phyloP scores from a whole-genome alignment of 257 asterid genomes.

The Perilla frutescens region DNA sequence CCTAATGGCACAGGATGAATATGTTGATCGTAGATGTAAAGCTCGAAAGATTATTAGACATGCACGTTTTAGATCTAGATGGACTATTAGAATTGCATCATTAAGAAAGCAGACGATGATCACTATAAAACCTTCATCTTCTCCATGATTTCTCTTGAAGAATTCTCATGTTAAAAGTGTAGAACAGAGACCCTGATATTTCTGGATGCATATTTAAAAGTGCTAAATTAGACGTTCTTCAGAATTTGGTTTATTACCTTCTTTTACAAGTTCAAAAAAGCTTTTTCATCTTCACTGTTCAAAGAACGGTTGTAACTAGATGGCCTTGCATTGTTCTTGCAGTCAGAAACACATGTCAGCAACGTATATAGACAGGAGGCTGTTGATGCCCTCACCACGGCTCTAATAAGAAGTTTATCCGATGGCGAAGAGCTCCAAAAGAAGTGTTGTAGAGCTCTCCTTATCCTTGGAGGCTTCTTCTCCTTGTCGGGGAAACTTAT shows the following conservation, averaged over 20 bases:
- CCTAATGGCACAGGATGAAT: too few relatives aligned
- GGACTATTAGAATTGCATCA: too few relatives aligned
- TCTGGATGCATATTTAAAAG: too few relatives aligned
- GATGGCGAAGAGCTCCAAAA: slow-evolving; percentile 51
- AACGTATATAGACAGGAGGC: slow-evolving; percentile 58
- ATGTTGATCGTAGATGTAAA: too few relatives aligned
- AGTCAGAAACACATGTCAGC: slow-evolving; percentile 52
- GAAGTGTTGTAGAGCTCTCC: slow-evolving; percentile 71
- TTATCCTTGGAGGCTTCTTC: slow-evolving; percentile 75
- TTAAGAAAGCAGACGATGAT: too few relatives aligned
- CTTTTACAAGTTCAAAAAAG: background rate
- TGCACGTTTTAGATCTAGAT: too few relatives aligned
- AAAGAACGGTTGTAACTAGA: background rate
- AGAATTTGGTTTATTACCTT: background rate
- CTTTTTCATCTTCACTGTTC: background rate
- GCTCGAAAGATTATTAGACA: too few relatives aligned
- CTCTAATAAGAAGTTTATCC: slow-evolving; percentile 60
- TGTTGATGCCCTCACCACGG: slow-evolving; percentile 59
- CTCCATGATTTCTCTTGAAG: too few relatives aligned
- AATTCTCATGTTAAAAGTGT: too few relatives aligned
- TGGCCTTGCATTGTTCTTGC: slow-evolving; percentile 39
- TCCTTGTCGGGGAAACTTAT: slow-evolving; percentile 76
- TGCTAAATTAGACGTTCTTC: too few relatives aligned
- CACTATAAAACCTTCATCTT: too few relatives aligned
- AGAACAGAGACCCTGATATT: too few relatives aligned